Evolutionary conservation across 805 yeast species (phyloP), one percentile per base, ranked within the genome.

Genomic region (Debaryomyces maramus): DNA sequence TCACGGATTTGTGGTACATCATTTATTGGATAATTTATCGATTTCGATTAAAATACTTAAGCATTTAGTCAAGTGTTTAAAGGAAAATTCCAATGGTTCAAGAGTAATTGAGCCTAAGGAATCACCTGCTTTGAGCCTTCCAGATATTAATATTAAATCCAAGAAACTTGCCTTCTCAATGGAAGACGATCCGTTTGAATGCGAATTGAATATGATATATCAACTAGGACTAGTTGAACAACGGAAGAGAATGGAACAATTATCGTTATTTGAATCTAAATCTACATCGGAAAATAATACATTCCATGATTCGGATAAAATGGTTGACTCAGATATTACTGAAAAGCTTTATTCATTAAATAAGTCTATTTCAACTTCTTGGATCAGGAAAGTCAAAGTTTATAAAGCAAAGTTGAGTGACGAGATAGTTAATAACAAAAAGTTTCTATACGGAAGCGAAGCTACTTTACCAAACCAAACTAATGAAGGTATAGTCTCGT

Each of bases 381-480:
- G 98, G 98, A 75, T 87, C 16, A 62, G 74, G 17, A 70, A 86
- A 36, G 78, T 87, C 5, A 68, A 70, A 23, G 70, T 73, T 32
- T 75, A 71, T 60, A 70, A 66, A 46, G 39, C 35, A 11, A 45
- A 52, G 24, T 60, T 72, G 44, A 58, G 70, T 53, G 56, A 62
- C 3, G 65, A 66, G 23, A 66, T 73, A 3, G 63, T 75, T 14
- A 45, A 55, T 13, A 62, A 65, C 41, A 61, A 57, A 22, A 60
- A 50, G 39, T 63, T 53, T 36, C 46, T 70, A 19, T 68, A 61
- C 48, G 75, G 74, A 1, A 49, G 51, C 34, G 75, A 70, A 39
- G 45, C 48, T 4, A 47, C 22, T 18, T 48, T 39, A 30, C 46
- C 34, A 23, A 47, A 31, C 11, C 43, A 46, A n/a, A 50, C 46